Base-by-base conservation (phyloP, 2,329 filamentous ascomycete genomes). In the Scedosporium boydii region DNA sequence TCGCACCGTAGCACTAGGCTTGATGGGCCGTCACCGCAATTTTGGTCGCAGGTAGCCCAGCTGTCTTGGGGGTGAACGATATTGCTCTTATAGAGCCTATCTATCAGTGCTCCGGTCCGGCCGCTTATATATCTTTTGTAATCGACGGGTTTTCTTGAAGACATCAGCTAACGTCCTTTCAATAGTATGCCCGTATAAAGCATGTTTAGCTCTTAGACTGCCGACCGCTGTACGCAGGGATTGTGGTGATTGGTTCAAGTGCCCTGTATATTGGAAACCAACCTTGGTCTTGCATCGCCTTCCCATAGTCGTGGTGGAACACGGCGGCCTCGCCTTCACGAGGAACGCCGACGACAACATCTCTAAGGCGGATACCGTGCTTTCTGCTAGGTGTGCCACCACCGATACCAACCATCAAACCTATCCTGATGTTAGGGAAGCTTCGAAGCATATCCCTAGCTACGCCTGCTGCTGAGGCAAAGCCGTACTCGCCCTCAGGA, bases 401-500 rank as follows among this genome's bases (percentile, higher is more conserved):
- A 16, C 41, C 41, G 41, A 42, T 42, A 16, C 41, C 41, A 16
- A 42, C 41, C 16, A 42, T 6, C 6, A 42, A 16, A 42, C 41
- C 41, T 7, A 42, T 7, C 6, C 41, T 6, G 41, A 42, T 42
- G 41, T 6, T 7, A 7, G 41, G 41, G 7, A 42, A 6, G 16
- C 7, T 7, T 6, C 6, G 7, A 42, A 42, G 41, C 6, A 42
- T 6, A 16, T 16, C 16, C 41, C 6, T 7, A 16, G 41, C 41
- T 16, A 16, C 16, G 16, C 7, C 16, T 16, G 41, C 41, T 7
- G 55, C 68, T 55, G 29, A 63, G 44, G 53, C 53, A 16, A 58
- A 62, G 3, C 68, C 68, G 27, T 67, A 67, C 12, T 66, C 65
- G 4, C 64, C 64, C 0, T 58, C 23, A 0, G 67, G 66, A 4